phyloP scores from a whole-genome alignment of 1,284 basidiomycete genomes.

The Cutaneotrichosporon sp. region DNA sequence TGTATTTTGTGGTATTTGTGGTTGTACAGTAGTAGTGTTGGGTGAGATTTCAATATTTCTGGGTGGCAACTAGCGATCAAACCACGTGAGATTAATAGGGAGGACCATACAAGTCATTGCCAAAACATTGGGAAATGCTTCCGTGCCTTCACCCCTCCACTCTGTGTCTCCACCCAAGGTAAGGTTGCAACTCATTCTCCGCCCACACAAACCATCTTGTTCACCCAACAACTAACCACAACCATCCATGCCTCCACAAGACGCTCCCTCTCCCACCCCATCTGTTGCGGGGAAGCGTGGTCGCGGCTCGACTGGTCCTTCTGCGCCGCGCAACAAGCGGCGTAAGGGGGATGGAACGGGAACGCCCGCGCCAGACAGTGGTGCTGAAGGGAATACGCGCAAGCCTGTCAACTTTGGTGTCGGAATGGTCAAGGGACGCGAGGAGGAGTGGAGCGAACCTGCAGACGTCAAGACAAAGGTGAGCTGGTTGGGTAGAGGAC shows the following conservation, averaged over 20 bases:
- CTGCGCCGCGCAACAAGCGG: slow-evolving; percentile 34
- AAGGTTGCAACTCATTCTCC: not conserved
- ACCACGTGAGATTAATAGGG: too few species aligned
- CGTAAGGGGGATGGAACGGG: slow-evolving; percentile 38
- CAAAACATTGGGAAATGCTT: not conserved
- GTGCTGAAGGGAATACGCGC: slow-evolving; percentile 11
- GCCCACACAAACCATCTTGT: slow-evolving; percentile 18
- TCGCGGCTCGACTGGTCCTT: slow-evolving; percentile 7
- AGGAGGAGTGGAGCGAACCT: slow-evolving; percentile 43
- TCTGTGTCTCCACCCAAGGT: slow-evolving; percentile 10
- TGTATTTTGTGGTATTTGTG: not conserved
- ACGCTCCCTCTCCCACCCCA: slow-evolving; percentile 28
- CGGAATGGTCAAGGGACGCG: slow-evolving; percentile 35
- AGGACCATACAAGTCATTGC: too few species aligned
- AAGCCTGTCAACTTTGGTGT: slow-evolving; percentile 24
- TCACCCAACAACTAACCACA: slow-evolving; percentile 15
- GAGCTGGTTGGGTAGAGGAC: slow-evolving; percentile 11
- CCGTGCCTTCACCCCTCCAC: slow-evolving; percentile 21
- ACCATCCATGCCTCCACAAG: slow-evolving; percentile 22
- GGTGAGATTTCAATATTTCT: slow-evolving; percentile 14
- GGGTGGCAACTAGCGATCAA: slow-evolving; percentile 10
- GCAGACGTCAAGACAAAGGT: slow-evolving; percentile 47
- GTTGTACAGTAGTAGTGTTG: not conserved
- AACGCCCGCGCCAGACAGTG: slow-evolving; percentile 22
- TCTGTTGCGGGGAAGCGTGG: slow-evolving; percentile 29